phyloP scores from a whole-genome alignment of 2,329 filamentous ascomycete genomes.

The Cladosporium sp. region DNA sequence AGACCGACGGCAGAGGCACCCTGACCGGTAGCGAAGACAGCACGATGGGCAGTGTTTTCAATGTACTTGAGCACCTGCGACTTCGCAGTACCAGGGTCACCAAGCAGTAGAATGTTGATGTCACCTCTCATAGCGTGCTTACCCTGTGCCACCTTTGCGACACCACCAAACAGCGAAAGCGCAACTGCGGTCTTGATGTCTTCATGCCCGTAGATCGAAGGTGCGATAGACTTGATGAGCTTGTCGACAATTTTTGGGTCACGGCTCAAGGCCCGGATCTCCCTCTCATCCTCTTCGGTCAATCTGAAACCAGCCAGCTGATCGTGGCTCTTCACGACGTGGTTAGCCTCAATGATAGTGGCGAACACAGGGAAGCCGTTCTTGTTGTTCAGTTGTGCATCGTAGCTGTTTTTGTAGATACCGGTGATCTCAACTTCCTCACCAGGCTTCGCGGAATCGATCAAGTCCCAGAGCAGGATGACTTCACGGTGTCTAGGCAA shows the following conservation, averaged over 20 bases:
- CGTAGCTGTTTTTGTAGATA: slow-evolving; percentile 97
- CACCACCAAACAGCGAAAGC: slow-evolving; percentile 88
- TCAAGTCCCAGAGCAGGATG: slow-evolving; percentile 92
- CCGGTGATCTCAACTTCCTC: slow-evolving; percentile 97
- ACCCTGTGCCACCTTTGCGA: slow-evolving; percentile 85
- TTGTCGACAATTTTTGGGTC: slow-evolving; percentile 92
- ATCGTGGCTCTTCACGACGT: slow-evolving; percentile 94
- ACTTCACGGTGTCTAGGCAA: slow-evolving; percentile 91
- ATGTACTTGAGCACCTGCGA: slow-evolving; percentile 97
- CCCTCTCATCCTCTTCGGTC: slow-evolving; percentile 89
- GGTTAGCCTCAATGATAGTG: slow-evolving; percentile 95
- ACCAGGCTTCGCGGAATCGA: slow-evolving; percentile 92
- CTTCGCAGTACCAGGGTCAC: slow-evolving; percentile 96
- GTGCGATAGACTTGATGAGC: slow-evolving; percentile 87
- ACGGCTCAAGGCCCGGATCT: slow-evolving; percentile 80
- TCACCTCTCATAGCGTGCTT: slow-evolving; percentile 90
- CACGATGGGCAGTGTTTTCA: slow-evolving; percentile 93
- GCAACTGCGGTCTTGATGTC: slow-evolving; percentile 98
- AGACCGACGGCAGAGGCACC: slow-evolving; percentile 96
- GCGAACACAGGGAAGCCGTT: slow-evolving; percentile 98
- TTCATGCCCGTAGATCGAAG: slow-evolving; percentile 93
- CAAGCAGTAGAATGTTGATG: slow-evolving; percentile 94
- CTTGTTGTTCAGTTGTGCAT: slow-evolving; percentile 95
- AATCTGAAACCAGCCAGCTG: slow-evolving; percentile 94
- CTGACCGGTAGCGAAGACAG: slow-evolving; percentile 96